Conservation (phyloP, 768 basidiomycete genomes). For the Naganishia friedmannii region DNA sequence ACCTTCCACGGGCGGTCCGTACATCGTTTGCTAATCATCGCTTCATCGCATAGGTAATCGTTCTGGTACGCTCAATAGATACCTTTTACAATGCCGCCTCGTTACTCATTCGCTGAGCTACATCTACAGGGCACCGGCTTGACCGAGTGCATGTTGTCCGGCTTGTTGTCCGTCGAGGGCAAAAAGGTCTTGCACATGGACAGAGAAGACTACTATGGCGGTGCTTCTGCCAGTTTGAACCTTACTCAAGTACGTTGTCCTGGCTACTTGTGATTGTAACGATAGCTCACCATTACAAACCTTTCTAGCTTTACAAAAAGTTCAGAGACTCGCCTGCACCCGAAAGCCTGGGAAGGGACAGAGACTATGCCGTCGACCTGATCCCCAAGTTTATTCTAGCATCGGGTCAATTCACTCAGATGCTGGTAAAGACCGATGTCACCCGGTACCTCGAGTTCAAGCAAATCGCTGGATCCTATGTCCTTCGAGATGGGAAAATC, state of each 20-base stretch:
- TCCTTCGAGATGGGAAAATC: conserved; percentile 93
- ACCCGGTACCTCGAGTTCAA: conserved; percentile 99
- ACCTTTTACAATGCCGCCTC: neutral
- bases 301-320: conserved; percentile 83
- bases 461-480: conserved; percentile 97
- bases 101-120: neutral
- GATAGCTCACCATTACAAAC: neutral
- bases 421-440: conserved; percentile 98
- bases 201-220: conserved; percentile 94
- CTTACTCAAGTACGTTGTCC: conserved; percentile 79
- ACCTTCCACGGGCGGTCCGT: neutral
- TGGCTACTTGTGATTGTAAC: neutral
- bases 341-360: conserved; percentile 83
- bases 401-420: conserved; percentile 93
- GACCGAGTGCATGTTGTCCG: conserved; percentile 97
- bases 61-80: conserved; percentile 39
- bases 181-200: conserved; percentile 94
- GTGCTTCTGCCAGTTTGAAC: conserved; percentile 93
- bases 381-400: conserved; percentile 99
- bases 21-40: conserved; percentile 2
- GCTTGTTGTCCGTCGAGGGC: conserved; percentile 95
- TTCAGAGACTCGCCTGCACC: conserved; percentile 80
- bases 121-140: conserved; percentile 91
- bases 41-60: conserved; percentile 42
- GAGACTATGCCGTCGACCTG: conserved; percentile 96